Evolutionary conservation across 2,329 filamentous ascomycete genomes (phyloP).

Genomic region (Aspergillus felis): DNA sequence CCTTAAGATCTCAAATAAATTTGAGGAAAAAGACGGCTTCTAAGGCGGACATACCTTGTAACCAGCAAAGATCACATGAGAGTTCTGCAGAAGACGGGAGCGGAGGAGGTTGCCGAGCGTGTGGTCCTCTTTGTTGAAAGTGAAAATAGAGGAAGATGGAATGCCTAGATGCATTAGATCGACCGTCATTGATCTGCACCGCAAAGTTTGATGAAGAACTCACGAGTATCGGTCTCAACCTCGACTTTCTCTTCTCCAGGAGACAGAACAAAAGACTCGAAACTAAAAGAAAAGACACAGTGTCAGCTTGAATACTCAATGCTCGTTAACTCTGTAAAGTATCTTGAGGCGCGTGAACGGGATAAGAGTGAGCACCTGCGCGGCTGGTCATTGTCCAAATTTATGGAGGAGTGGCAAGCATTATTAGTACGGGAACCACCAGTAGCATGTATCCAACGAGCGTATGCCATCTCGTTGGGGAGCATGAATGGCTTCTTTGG

Average conservation of each 20-base stretch:
- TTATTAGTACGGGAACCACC: slow-evolving; percentile 9
- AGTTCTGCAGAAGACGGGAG: slow-evolving; percentile 77
- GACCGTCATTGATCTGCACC: not conserved
- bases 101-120: slow-evolving; percentile 88
- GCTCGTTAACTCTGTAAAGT: not conserved
- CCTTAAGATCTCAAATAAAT: not conserved
- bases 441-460: slow-evolving; percentile 9
- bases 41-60: slow-evolving; percentile 65
- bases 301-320: not conserved
- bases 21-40: not conserved
- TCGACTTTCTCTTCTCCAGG: slow-evolving; percentile 93
- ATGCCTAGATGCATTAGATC: slow-evolving; percentile 57
- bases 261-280: slow-evolving; percentile 85
- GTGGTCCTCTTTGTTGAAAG: slow-evolving; percentile 95
- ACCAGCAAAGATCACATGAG: slow-evolving; percentile 81
- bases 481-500: slow-evolving; percentile 14
- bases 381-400: slow-evolving; percentile 17
- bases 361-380: slow-evolving; percentile 15
- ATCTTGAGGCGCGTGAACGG: not conserved
- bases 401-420: slow-evolving; percentile 18
- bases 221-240: slow-evolving; percentile 83
- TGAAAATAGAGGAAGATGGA: slow-evolving; percentile 91
- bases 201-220: slow-evolving; percentile 31
- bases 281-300: slow-evolving; percentile 51
- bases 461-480: slow-evolving; percentile 15